phyloP scores from a whole-genome alignment of 75 land plant genomes.

The Larix kaempferi region DNA sequence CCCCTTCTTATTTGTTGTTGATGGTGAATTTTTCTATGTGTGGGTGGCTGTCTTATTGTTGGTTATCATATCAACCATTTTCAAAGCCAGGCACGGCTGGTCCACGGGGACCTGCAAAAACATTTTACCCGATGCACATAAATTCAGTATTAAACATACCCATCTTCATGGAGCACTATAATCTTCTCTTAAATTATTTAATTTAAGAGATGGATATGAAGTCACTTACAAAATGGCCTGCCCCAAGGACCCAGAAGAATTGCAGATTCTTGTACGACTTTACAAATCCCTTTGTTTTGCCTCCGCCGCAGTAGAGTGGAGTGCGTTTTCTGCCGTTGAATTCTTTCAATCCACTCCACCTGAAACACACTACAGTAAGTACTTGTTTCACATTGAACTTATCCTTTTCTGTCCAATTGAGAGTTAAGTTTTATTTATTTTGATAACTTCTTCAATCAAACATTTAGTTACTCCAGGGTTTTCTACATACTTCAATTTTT shows the following conservation, averaged over 20 bases:
- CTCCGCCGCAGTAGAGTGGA: conserved; percentile 51
- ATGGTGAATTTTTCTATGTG: too few relatives aligned
- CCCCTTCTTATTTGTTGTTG: too few relatives aligned
- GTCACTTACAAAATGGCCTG: conserved; percentile 84
- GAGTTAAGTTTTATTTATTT: too few relatives aligned
- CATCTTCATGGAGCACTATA: too few relatives aligned
- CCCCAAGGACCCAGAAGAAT: conserved; percentile 85
- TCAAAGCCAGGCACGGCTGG: conserved; percentile 55
- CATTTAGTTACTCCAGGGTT: background rate
- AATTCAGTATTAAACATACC: too few relatives aligned
- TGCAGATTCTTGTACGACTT: conserved; percentile 69
- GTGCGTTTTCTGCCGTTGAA: conserved; percentile 42
- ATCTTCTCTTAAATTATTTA: too few relatives aligned
- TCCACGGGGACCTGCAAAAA: conserved; percentile 57
- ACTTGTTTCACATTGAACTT: too few relatives aligned
- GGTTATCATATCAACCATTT: conserved; percentile 32
- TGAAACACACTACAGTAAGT: conserved; percentile 52
- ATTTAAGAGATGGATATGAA: too few relatives aligned
- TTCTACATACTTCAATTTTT: conserved; percentile 65
- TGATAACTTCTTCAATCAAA: background rate
- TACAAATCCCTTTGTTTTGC: conserved; percentile 53
- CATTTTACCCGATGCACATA: too few relatives aligned
- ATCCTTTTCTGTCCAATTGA: too few relatives aligned
- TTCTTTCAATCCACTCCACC: conserved; percentile 64
- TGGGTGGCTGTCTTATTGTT: too few relatives aligned